These are phyloP conservation scores for Leccinum variicolor DNA, from an alignment of 768 basidiomycete species.

Conservation along the genomic window DNA sequence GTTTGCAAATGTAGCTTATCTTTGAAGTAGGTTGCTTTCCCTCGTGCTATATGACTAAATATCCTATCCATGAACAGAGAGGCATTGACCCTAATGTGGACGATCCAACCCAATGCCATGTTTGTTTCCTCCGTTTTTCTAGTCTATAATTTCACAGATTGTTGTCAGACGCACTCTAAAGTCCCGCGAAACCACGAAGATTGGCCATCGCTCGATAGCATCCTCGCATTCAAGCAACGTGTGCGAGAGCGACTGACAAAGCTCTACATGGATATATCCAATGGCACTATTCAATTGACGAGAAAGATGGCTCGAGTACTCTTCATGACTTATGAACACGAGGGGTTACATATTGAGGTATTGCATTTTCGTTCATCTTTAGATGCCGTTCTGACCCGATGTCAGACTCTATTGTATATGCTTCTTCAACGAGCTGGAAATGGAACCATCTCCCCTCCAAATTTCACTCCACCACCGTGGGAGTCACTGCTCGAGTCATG, in stretches of 20 bases:
- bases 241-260: constrained; percentile 70
- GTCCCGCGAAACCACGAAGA: constrained; percentile 79
- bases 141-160: neutral
- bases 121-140: constrained; percentile 33
- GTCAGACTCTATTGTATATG: constrained; percentile 88
- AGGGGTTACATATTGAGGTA: constrained; percentile 82
- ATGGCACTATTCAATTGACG: constrained; percentile 47
- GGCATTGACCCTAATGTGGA: constrained; percentile 97
- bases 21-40: constrained; percentile 57
- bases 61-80: constrained; percentile 46
- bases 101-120: constrained; percentile 83
- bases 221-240: constrained; percentile 74
- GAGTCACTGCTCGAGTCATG: constrained; percentile 45
- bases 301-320: constrained; percentile 74
- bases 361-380: neutral
- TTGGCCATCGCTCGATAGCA: constrained; percentile 75
- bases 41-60: neutral
- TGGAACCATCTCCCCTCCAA: constrained; percentile 75
- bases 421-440: constrained; percentile 76
- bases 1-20: constrained; percentile 46
- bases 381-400: constrained; percentile 3
- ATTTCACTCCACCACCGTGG: constrained; percentile 76
- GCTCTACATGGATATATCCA: constrained; percentile 70
- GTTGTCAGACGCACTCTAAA: constrained; percentile 73
- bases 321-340: constrained; percentile 91